Base-by-base conservation (phyloP, 2,329 filamentous ascomycete species). In the Tricladium varicosporioides region DNA sequence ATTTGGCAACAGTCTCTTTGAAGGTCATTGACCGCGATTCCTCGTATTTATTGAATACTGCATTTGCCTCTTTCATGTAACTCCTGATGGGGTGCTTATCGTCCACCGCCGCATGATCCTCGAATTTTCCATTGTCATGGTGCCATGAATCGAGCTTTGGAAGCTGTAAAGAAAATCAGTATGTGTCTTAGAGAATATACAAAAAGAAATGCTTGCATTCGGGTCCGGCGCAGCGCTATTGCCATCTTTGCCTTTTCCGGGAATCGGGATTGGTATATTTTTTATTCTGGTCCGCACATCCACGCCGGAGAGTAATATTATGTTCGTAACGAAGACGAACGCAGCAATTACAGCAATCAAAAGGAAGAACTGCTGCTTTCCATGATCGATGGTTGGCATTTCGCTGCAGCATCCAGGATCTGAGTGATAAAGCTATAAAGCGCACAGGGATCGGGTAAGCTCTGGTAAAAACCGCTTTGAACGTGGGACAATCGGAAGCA, bases 1-100 rank as follows among this genome's bases (percentile, higher is more conserved):
- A 87, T 18, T 76, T 78, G 3, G 74, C 72, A 0, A 84, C 81
- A 5, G 82, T 80, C 13, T 78, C 74, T 9, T 72, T 69, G 51
- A 87, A 71, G 14, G 76, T 76, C 56, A 70, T 71, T 33, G 81
- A 82, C 58, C 78, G 63, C 7, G 46, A 55, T 36, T 66, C 60
- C 18, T 70, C 64, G 31, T 70, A 70, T 46, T 57, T 55, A 32
- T 56, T 59, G 61, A 67, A 73, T 36, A 54, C 59, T 31, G 63
- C 54, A 49, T 73, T 67, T 2, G 70, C 71, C 19, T 66, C 51
- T 49, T 66, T 65, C 69, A 73, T 72, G 32, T 68, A 62, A 8
- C 54, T 50, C 32, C 52, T 58, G 49, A 70, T 70, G 2, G 70
- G 70, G 43, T 72, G 69, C 14, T 67, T 56, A 50, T 71, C 69